Conservation (phyloP, 2,329 filamentous ascomycete species). For the Hypocrella siamensis region DNA sequence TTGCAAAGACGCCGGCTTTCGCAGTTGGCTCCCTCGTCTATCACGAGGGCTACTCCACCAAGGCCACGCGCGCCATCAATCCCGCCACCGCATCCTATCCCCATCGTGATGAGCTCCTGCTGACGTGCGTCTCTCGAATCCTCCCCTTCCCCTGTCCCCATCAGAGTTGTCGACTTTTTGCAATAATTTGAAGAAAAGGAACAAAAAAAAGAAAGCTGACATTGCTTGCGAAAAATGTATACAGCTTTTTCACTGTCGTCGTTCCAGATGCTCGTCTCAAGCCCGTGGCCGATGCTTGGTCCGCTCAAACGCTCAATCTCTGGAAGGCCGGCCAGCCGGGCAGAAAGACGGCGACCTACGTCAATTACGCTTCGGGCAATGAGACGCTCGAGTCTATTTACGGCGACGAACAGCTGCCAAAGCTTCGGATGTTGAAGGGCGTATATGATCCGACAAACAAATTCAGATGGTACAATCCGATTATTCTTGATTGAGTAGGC, state of each 20-base stretch:
- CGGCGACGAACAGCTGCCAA: slow-evolving; percentile 4
- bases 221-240: too few species aligned
- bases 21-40: slow-evolving; percentile 5
- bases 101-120: slow-evolving; percentile 7
- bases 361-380: slow-evolving; percentile 11
- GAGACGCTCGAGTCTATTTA: slow-evolving; percentile 9
- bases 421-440: slow-evolving; percentile 1
- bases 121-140: slow-evolving; percentile 7
- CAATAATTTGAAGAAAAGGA: too few species aligned
- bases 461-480: slow-evolving; percentile 2
- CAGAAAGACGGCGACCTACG: slow-evolving; percentile 5
- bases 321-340: slow-evolving; percentile 9
- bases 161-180: too few species aligned
- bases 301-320: too few species aligned
- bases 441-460: slow-evolving; percentile 1
- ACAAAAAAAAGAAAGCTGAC: neutral
- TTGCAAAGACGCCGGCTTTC: slow-evolving; percentile 3
- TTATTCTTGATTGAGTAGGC: too few species aligned
- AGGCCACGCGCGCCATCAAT: slow-evolving; percentile 3
- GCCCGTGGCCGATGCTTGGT: too few species aligned
- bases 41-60: slow-evolving; percentile 12
- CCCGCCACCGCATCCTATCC: slow-evolving; percentile 7
- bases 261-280: too few species aligned
- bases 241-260: too few species aligned
- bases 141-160: too few species aligned